A percentile compares a stretch with the other conserved stretches of the same genome.
Evolutionary conservation across 2,329 filamentous ascomycete genomes (phyloP).

Genomic region (Phoma sp.): DNA sequence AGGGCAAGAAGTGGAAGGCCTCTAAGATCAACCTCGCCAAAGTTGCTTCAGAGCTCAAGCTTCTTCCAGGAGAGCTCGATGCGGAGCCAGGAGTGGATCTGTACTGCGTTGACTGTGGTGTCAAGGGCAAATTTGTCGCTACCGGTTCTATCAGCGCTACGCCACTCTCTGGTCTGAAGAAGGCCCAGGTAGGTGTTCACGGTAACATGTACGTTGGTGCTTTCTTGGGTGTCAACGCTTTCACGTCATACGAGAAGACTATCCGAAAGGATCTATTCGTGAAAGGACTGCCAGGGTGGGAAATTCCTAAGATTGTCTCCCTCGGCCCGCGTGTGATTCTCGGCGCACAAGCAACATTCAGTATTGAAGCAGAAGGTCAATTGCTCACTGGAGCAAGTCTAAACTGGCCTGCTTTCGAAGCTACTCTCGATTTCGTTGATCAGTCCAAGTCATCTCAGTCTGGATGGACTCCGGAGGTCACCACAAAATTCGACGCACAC

Average conservation of each 20-base stretch:
- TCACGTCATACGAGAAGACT: constrained; percentile 15
- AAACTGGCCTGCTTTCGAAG: constrained; percentile 12
- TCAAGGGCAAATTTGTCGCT: constrained; percentile 12
- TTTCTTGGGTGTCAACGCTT: constrained; percentile 9
- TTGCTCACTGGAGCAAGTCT: constrained; percentile 11
- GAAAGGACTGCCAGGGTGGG: constrained; percentile 9
- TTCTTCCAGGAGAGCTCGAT: constrained; percentile 10
- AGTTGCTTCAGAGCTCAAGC: constrained; percentile 11
- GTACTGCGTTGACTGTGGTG: constrained; percentile 9
- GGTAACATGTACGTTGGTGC: constrained; percentile 17
- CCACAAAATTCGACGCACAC: constrained; percentile 11
- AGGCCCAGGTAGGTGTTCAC: constrained; percentile 10
- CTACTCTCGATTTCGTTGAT: constrained; percentile 10
- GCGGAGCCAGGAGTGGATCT: constrained; percentile 13
- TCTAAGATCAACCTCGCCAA: constrained; percentile 11
- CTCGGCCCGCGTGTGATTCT: constrained; percentile 8
- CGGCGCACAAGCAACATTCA: constrained; percentile 9
- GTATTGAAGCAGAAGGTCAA: constrained; percentile 12
- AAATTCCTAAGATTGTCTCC: constrained; percentile 12
- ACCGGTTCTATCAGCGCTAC: constrained; percentile 14
- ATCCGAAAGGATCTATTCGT: constrained; percentile 11
- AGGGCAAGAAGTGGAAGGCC: constrained; percentile 10
- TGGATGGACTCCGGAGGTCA: constrained; percentile 12
- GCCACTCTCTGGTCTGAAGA: constrained; percentile 13
- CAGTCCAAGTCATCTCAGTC: constrained; percentile 10